A percentile compares a stretch with the other conserved stretches of the same genome.
Conservation (phyloP, 2,329 filamentous ascomycete species). For the Phialophora macrospora region DNA sequence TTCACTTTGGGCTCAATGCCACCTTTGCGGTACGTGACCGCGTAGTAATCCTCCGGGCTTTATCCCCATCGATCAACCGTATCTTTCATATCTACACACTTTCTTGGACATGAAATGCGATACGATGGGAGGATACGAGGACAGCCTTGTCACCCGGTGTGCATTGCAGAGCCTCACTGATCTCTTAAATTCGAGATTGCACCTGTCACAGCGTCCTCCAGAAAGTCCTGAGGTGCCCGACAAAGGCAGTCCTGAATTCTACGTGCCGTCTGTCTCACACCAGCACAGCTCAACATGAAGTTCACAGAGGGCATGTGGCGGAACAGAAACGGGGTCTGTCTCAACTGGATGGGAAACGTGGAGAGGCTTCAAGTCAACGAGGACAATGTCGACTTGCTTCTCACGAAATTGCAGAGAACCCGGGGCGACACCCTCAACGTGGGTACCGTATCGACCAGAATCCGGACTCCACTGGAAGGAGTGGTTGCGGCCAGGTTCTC, state of each 20-base stretch:
- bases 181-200: not conserved
- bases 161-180: not conserved
- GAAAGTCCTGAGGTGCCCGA: not conserved
- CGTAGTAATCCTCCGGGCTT: conserved; percentile 6
- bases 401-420: conserved; percentile 47
- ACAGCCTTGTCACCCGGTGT: conserved; percentile 2
- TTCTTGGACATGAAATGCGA: not conserved
- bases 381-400: conserved; percentile 43
- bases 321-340: conserved; percentile 38
- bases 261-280: not conserved
- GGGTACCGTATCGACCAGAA: conserved; percentile 9
- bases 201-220: not conserved
- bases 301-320: conserved; percentile 52
- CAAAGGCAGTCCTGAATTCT: not conserved
- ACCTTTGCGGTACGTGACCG: not conserved
- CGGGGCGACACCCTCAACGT: conserved; percentile 46
- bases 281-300: conserved; percentile 44
- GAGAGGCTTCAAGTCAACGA: conserved; percentile 44
- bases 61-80: not conserved
- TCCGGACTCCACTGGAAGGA: conserved; percentile 20
- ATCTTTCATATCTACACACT: not conserved
- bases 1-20: not conserved
- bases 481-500: conserved; percentile 16
- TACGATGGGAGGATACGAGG: not conserved
- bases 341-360: conserved; percentile 52